A percentile compares a stretch with the other conserved stretches of the same genome.
These are phyloP conservation scores for Phytophthora palmivora DNA, from an alignment of 352 stramenopile genomes.

Conservation along the genomic window DNA sequence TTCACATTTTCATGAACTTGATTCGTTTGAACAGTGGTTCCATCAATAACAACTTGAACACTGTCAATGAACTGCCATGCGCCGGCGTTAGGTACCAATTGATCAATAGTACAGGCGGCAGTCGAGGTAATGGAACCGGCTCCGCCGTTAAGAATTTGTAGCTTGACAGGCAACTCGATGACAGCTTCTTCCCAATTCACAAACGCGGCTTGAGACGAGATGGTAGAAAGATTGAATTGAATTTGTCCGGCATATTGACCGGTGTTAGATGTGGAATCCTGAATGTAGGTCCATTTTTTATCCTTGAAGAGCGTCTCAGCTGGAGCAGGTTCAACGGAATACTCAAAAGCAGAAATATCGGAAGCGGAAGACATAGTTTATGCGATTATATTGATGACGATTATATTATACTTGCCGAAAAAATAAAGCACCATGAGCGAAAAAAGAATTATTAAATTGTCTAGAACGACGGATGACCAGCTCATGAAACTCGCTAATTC, in stretches of 20 bases:
- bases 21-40: no score
- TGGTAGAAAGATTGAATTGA: no score
- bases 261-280: no score
- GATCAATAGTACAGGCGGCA: conserved; percentile 1
- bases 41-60: no score
- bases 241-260: conserved; percentile 18
- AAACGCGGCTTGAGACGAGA: conserved; percentile 13
- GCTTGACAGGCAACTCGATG: conserved; percentile 7
- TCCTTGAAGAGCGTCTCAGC: conserved; percentile 10
- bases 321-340: conserved; percentile 12
- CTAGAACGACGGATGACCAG: conserved; percentile 6
- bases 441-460: no score
- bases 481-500: conserved; percentile 14
- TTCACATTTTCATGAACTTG: no score
- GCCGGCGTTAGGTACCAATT: conserved; percentile 1
- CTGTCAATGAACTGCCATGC: no score
- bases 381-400: no score
- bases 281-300: no score
- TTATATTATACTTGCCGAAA: no score
- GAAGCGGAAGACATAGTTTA: no score
- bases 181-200: conserved; percentile 17
- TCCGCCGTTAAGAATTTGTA: conserved; percentile 12
- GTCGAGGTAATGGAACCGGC: background rate
- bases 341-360: conserved; percentile 13
- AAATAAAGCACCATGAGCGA: no score